phyloP scores from a whole-genome alignment of 495 filamentous ascomycete species.

The Aspergillus asperescens region DNA sequence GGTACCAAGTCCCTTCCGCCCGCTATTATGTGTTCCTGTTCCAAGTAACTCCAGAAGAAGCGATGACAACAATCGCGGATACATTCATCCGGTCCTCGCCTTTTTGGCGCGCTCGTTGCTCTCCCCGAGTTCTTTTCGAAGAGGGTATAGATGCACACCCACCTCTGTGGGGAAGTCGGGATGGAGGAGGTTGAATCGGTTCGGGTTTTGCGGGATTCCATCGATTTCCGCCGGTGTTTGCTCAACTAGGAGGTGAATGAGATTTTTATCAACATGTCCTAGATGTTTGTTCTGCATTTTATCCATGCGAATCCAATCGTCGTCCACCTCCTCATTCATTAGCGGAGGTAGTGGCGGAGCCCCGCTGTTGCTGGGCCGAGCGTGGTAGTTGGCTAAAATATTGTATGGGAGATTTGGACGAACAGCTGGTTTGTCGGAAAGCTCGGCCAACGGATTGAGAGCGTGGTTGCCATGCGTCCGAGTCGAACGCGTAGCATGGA shows the following conservation, averaged over 20 bases:
- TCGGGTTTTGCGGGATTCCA: conserved; percentile 31
- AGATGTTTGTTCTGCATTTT: conserved; percentile 31
- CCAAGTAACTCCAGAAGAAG: conserved; percentile 11
- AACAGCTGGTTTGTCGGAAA: conserved; percentile 59
- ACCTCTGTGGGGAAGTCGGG: conserved; percentile 38
- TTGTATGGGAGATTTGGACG: conserved; percentile 61
- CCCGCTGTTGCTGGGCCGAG: conserved; percentile 39
- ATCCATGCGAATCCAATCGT: conserved; percentile 56
- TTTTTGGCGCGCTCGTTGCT: conserved; percentile 19
- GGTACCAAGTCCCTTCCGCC: background rate
- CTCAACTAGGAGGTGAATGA: conserved; percentile 36
- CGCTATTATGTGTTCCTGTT: conserved; percentile 2
- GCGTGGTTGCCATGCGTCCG: conserved; percentile 52
- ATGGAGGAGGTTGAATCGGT: conserved; percentile 35
- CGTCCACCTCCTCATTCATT: conserved; percentile 52
- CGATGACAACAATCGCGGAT: background rate
- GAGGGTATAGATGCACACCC: conserved; percentile 36
- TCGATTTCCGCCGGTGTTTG: conserved; percentile 28
- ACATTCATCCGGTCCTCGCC: conserved; percentile 8
- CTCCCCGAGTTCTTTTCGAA: conserved; percentile 14
- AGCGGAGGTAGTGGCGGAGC: conserved; percentile 48
- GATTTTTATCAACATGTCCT: conserved; percentile 35
- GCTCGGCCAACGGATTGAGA: conserved; percentile 55
- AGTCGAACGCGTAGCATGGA: conserved; percentile 68
- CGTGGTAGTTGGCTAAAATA: conserved; percentile 46